These are phyloP conservation scores for Tuber microsphaerosporum DNA, from an alignment of 495 filamentous ascomycete species.

Conservation along the genomic window DNA sequence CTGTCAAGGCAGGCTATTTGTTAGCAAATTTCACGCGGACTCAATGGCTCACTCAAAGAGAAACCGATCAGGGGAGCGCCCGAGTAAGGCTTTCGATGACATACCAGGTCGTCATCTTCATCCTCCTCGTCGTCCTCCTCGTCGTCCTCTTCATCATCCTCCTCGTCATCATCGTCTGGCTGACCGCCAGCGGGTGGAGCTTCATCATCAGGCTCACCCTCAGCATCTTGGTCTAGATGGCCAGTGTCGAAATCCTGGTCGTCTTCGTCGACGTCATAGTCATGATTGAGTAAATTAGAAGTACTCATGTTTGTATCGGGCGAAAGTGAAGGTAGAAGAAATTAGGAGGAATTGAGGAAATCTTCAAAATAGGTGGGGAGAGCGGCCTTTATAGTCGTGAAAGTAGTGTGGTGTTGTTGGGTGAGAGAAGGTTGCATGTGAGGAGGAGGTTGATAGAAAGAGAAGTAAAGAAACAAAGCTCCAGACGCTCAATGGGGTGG, in stretches of 20 bases:
- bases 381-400: constrained; percentile 14
- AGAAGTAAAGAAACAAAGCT: constrained; percentile 27
- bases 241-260: constrained; percentile 37
- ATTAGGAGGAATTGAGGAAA: neutral
- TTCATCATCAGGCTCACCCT: constrained; percentile 39
- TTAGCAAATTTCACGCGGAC: neutral
- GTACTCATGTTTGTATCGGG: constrained; percentile 23
- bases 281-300: constrained; percentile 24
- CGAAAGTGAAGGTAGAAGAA: neutral
- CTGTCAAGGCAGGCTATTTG: constrained; percentile 4
- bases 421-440: constrained; percentile 7
- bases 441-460: constrained; percentile 8
- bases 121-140: constrained; percentile 52
- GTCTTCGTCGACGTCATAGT: constrained; percentile 38
- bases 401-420: constrained; percentile 3
- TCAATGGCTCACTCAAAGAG: constrained; percentile 16
- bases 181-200: constrained; percentile 14
- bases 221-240: constrained; percentile 35
- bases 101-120: constrained; percentile 48
- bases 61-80: neutral
- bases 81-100: constrained; percentile 33
- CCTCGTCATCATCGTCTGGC: constrained; percentile 41
- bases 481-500: constrained; percentile 12
- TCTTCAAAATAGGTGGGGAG: constrained; percentile 8
- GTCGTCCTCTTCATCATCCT: constrained; percentile 50